Evolutionary conservation across 306 rosid genomes (phyloP), one percentile per base, ranked within the genome.

Genomic region (Lablab purpureus): DNA sequence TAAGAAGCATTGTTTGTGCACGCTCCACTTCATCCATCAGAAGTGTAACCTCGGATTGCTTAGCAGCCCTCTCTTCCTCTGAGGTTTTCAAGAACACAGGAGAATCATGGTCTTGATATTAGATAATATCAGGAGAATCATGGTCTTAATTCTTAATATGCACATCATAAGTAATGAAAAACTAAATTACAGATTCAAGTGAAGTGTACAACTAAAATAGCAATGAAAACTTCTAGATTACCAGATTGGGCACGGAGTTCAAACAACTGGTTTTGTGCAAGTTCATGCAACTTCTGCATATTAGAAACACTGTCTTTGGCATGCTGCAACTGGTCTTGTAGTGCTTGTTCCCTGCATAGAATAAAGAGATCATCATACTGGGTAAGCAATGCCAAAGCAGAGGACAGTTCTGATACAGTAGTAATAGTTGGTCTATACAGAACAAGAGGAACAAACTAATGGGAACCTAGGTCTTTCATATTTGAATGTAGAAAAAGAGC

Each of bases 161-260:
- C 73, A 46, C 74, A 80, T n/a, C 41, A 73, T 51, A 58, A 21
- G 76, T 32, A 65, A 70, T 67, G 59, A 32, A 81, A 78, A 80
- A 77, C 32, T 17, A 18, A 47, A 60, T 59, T 71, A 74, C 34
- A 17, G 59, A 85, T 71, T 76, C 69, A 64, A 81, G 51, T 51
- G 27, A 36, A 73, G 71, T 59, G 68, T 27, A 67, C 10, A 55
- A 37, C 73, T 78, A 23, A 56, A 68, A 25, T 76, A 60, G 45
- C 82, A 84, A 43, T 37, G 10, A 55, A 59, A 83, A 75, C 71
- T 32, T 77, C 54, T 41, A 60, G 74, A 76, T 82, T 62, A 93
- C 99, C 99, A 81, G 99, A 93, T 64, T 95, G 98, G 47, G 99
- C 98, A 55, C 96, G 96, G 67, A 95, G 80, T 84, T 93, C 99